phyloP scores from a whole-genome alignment of 441 rosid genomes.

The Populus tomentosa region DNA sequence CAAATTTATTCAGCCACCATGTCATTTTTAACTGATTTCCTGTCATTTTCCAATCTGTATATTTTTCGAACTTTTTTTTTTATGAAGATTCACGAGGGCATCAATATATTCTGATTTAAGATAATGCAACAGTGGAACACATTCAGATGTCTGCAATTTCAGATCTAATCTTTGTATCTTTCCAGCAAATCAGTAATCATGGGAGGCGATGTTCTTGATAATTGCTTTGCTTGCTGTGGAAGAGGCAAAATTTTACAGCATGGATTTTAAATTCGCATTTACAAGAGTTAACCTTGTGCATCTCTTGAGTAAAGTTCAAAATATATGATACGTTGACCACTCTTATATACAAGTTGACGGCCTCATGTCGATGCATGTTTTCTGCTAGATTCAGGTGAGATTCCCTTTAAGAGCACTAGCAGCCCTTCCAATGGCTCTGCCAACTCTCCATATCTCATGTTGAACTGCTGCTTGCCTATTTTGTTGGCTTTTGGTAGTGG shows the following conservation, averaged over 20 bases:
- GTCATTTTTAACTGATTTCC: neutral
- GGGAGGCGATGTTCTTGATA: neutral
- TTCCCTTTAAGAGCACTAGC: conserved; percentile 67
- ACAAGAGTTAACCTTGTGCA: neutral
- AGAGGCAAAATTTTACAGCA: neutral
- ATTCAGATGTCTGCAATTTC: conserved; percentile 1
- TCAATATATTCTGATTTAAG: neutral
- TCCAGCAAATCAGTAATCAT: neutral
- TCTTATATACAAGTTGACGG: conserved; percentile 14
- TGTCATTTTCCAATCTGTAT: neutral
- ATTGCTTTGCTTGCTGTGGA: neutral
- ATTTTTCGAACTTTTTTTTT: no score
- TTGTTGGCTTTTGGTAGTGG: conserved; percentile 8
- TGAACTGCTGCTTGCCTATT: conserved; percentile 38
- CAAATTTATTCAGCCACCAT: no score
- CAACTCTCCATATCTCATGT: conserved; percentile 85
- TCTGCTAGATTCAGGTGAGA: conserved; percentile 29
- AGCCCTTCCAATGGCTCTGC: conserved; percentile 75
- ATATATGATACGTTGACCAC: neutral
- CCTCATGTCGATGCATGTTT: neutral
- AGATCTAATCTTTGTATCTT: neutral
- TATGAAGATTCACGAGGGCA: neutral
- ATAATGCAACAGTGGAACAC: neutral
- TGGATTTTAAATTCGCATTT: neutral
- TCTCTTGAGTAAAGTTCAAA: neutral